Conservation (phyloP, 768 basidiomycete genomes). For the Sistotremastrum niveocremeum region DNA sequence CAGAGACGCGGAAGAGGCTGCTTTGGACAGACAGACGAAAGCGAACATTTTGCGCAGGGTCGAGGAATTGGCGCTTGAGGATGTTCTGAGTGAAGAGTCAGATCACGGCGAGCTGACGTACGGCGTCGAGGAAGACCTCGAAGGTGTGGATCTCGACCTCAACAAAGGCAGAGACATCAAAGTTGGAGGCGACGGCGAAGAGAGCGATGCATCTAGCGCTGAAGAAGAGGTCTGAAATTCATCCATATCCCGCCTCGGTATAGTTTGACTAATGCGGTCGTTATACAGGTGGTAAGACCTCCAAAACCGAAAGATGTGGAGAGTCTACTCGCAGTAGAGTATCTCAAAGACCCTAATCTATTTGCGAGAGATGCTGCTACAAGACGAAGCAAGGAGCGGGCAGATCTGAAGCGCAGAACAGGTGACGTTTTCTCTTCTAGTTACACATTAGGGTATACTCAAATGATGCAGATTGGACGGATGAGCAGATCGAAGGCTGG, state of each 20-base stretch:
- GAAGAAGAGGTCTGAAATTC: conserved; percentile 21
- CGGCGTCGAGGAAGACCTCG: conserved; percentile 40
- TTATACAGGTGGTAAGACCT: conserved; percentile 10
- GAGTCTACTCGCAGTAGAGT: conserved; percentile 55
- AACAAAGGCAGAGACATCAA: conserved; percentile 22
- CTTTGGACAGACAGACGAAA: conserved; percentile 64
- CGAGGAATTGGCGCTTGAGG: conserved; percentile 44
- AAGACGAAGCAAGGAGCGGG: conserved; percentile 51
- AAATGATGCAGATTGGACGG: conserved; percentile 40
- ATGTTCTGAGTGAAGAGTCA: conserved; percentile 50
- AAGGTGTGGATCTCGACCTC: conserved; percentile 24
- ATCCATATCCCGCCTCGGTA: conserved; percentile 13
- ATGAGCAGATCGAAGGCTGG: conserved; percentile 92
- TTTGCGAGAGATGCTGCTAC: conserved; percentile 71
- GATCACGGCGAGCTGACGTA: conserved; percentile 18
- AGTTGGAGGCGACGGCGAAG: conserved; percentile 48
- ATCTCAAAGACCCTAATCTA: conserved; percentile 56
- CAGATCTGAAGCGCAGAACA: conserved; percentile 54
- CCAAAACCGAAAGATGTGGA: conserved; percentile 32
- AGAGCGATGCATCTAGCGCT: conserved; percentile 24
- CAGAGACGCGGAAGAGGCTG: conserved; percentile 42
- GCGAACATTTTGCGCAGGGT: conserved; percentile 67
- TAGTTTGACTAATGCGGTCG: not conserved
- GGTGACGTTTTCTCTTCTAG: conserved; percentile 18
- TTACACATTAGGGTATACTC: not conserved